Evolutionary conservation across 176 grass and related monocot genomes (phyloP).

Genomic region (Carex kokanica): DNA sequence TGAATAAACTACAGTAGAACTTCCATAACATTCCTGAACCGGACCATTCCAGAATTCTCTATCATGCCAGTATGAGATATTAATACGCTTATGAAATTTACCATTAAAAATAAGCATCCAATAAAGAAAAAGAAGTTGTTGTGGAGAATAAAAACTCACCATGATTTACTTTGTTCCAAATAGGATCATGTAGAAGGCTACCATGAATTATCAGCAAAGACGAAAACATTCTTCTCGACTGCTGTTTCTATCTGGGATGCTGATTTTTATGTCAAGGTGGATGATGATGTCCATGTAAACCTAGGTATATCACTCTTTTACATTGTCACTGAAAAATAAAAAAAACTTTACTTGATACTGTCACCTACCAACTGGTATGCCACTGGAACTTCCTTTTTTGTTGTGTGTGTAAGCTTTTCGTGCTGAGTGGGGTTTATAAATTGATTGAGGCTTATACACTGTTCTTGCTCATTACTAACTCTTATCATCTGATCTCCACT

Average conservation of each 20-base stretch:
- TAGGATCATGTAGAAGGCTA: conserved; percentile 98
- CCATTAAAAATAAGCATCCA: background rate
- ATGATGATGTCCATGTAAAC: conserved; percentile 94
- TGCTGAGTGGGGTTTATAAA: background rate
- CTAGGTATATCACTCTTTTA: conserved; percentile 39
- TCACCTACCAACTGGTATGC: background rate
- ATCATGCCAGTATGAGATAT: background rate
- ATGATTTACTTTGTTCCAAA: conserved; percentile 1
- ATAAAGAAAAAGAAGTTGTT: background rate
- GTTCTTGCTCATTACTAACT: background rate
- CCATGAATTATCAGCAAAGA: conserved; percentile 89
- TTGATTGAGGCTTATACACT: background rate
- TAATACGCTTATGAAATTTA: background rate
- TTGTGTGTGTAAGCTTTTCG: background rate
- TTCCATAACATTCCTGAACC: background rate
- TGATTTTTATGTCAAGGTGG: conserved; percentile 97
- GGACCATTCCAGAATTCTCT: background rate
- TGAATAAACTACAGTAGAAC: background rate
- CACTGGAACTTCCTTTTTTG: background rate
- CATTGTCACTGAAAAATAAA: background rate
- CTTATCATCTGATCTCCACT: background rate
- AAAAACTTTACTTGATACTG: background rate
- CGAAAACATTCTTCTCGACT: conserved; percentile 90
- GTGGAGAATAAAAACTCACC: background rate
- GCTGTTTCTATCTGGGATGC: conserved; percentile 84